phyloP scores from a whole-genome alignment of 345 rosid genomes.

The Eucalyptus regnans region DNA sequence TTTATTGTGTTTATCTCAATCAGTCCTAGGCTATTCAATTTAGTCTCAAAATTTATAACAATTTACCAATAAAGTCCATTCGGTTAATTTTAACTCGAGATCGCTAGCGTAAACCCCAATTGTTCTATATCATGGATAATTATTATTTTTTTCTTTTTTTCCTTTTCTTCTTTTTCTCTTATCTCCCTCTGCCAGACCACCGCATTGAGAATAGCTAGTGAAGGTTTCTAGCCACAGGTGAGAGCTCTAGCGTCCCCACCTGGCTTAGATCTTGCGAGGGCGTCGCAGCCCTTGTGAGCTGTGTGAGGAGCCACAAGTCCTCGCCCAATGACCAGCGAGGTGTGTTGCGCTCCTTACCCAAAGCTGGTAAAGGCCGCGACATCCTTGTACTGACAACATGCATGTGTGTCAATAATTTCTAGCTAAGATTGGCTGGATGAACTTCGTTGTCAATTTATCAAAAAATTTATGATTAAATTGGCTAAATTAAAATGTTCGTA shows the following conservation, averaged over 20 bases:
- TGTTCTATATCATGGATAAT: too few species aligned
- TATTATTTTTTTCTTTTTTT: too few species aligned
- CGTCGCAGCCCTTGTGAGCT: accelerated
- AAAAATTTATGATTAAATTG: accelerated
- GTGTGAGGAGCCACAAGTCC: neutral
- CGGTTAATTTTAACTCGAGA: accelerated
- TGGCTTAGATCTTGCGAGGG: neutral
- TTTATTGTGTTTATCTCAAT: too few species aligned
- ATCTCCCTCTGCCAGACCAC: accelerated
- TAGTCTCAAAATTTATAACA: accelerated
- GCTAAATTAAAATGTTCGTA: too few species aligned
- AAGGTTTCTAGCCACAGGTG: too few species aligned
- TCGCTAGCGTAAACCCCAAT: accelerated
- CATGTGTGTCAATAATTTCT: accelerated
- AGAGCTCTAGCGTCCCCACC: accelerated
- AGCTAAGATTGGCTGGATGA: accelerated
- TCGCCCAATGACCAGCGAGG: accelerated
- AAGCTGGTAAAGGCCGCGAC: accelerated
- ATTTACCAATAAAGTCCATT: too few species aligned
- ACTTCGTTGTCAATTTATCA: too few species aligned
- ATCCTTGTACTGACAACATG: accelerated
- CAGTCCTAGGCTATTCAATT: too few species aligned
- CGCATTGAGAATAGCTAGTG: accelerated
- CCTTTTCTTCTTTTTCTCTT: accelerated
- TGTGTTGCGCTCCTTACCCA: too few species aligned